Evolutionary conservation across 441 rosid genomes (phyloP), one percentile per base, ranked within the genome.

Genomic region (Rhodomyrtus psidioides): DNA sequence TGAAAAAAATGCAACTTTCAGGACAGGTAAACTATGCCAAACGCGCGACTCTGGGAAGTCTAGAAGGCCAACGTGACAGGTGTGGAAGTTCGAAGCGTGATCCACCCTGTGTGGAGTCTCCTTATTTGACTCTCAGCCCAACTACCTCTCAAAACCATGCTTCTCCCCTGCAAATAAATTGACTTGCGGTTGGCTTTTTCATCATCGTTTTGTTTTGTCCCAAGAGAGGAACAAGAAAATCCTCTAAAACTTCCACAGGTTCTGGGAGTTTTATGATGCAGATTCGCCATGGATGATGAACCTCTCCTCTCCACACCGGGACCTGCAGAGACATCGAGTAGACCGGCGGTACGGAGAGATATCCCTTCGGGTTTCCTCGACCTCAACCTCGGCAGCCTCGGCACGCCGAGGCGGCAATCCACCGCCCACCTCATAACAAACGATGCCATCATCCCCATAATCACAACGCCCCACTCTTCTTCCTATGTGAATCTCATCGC

Each of bases 401-500:
- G 84, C 84, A 49, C 90, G 13, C 57, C 88, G 42, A 55, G 84
- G 59, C 91, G 89, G n/a, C 91, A 81, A 53, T 87, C 94, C 74
- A 79, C 90, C 6, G 59, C 90, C 2, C 88, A 85, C 55, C 90
- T 88, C 87, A 56, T 88, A 88, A 85, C 85, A 13, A 87, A 83
- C 12, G 94, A 92, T 27, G 70, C 81, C 57, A 85, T 89, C 60
- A 82, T 89, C 85, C 90, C 94, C 59, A 58, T 90, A 27, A 79
- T 89, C 88, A 60, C 90, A 42, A 44, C 91, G 28, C 90, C 91
- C 7, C 84, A 70, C 21, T 42, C 93, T 34, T 82, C 92, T 28
- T 88, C 96, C 62, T 84, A 83, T 46, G 84, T 83, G 14, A 92
- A 91, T 89, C 90, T 93, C 86, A 79, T 93, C 56, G 90, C 93